Percentiles rank a stretch among this genome's conserved stretches.
Evolutionary conservation across 2,329 filamentous ascomycete genomes (phyloP).

Genomic region (Fusarium brachygibbosum): DNA sequence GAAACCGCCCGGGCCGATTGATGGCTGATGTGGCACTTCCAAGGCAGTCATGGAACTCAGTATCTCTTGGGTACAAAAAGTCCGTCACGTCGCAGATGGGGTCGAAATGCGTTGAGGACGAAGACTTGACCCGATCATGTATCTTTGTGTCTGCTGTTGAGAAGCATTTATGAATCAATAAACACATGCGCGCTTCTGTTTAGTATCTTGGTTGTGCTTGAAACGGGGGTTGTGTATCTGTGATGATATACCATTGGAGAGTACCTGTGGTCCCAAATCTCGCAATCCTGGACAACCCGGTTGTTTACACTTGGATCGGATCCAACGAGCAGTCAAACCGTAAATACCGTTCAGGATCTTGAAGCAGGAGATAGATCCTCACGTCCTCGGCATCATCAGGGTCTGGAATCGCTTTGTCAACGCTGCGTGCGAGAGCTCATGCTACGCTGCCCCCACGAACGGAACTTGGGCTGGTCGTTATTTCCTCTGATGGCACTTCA

Average conservation of each 20-base stretch:
- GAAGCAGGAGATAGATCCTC: background rate
- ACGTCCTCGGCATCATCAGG: background rate
- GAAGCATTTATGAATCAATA: conserved; percentile 32
- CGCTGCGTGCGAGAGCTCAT: background rate
- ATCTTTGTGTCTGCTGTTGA: conserved; percentile 24
- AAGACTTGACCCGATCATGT: conserved; percentile 22
- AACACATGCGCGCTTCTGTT: conserved; percentile 22
- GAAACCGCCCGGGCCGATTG: conserved; percentile 29
- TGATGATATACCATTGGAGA: background rate
- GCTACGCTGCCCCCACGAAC: conserved; percentile 2
- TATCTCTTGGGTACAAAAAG: conserved; percentile 17
- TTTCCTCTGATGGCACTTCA: background rate
- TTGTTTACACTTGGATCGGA: no score
- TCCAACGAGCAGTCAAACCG: background rate
- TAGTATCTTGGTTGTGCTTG: background rate
- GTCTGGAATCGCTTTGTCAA: background rate
- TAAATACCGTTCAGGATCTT: background rate
- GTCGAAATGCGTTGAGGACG: conserved; percentile 17
- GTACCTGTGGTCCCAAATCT: background rate
- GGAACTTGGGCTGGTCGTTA: background rate
- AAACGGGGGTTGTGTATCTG: background rate
- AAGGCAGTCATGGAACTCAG: conserved; percentile 27
- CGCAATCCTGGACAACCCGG: background rate
- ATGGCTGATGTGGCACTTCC: conserved; percentile 32
- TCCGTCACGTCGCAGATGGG: conserved; percentile 18